Base-by-base conservation (phyloP, 768 basidiomycete genomes). In the Leccinum imitatum region DNA sequence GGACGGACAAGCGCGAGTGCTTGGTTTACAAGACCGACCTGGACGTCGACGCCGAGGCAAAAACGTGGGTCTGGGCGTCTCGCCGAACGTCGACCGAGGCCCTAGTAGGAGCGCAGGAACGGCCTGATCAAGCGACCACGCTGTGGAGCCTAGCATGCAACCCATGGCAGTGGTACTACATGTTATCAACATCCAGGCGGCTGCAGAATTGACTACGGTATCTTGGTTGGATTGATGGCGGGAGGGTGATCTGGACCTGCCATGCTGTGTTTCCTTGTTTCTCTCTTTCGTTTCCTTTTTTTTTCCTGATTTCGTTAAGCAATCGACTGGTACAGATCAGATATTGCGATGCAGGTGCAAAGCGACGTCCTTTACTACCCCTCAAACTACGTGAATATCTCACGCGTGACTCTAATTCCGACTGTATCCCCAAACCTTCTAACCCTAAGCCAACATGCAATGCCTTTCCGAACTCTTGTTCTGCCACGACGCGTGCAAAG, bases 81-180 rank as follows among this genome's bases (percentile, higher is more conserved):
- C 17, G 48, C 53, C 50, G 61, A 65, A 50, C 60, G 54, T 23
- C 54, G 64, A 55, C 61, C 61, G 2, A 37, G 30, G 19, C 44
- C n/a, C 33, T 35, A 35, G 33, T 39, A 47, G 31, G 48, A 57
- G 58, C 53, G 47, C 14, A 21, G 47, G 44, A 53, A 41, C n/a
- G 51, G 17, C 39, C 2, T 6, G 53, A 66, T 44, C 11, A 50
- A 9, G 31, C 37, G 14, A 33, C 44, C 19, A 10, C 14, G 5
- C 19, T 25, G 15, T 8, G 44, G 44, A 46, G 19, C 19, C 19
- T 19, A 46, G 44, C 19, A 30, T 27, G 17, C 27, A 47, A 27
- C 46, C 51, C 44, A 37, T 53, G 37, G 46, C 6, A 33, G 2
- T 39, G 51, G 41, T 47, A 25, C 54, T 46, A 46, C 11, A 50